Percentiles rank a stretch among this genome's conserved stretches.
Evolutionary conservation across 495 filamentous ascomycete genomes (phyloP).

Genomic region (Elaphomyces granulatus): DNA sequence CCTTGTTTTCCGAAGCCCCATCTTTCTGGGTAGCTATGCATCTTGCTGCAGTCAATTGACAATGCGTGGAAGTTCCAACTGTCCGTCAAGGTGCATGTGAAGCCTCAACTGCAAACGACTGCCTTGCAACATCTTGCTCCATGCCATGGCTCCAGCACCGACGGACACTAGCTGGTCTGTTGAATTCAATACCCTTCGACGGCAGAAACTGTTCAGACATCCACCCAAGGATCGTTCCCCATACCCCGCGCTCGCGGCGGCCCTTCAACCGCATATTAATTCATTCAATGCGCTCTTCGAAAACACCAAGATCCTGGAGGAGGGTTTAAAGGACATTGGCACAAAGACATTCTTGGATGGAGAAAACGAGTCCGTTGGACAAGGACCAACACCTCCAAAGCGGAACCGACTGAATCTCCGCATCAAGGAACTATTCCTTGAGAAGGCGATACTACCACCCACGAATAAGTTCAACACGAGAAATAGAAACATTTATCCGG

Average conservation of each 20-base stretch:
- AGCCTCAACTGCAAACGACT: too few species aligned
- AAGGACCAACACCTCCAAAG: conserved; percentile 30
- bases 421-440: conserved; percentile 62
- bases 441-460: conserved; percentile 57
- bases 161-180: conserved; percentile 69
- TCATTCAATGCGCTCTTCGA: conserved; percentile 93
- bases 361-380: conserved; percentile 31
- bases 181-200: conserved; percentile 63
- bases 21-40: too few species aligned
- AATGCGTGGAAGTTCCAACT: too few species aligned
- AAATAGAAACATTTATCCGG: conserved; percentile 73
- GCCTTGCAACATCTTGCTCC: too few species aligned
- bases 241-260: conserved; percentile 70
- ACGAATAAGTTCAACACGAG: conserved; percentile 51
- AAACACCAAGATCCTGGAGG: conserved; percentile 51
- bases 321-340: conserved; percentile 75
- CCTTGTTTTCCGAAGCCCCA: too few species aligned
- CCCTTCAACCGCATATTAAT: conserved; percentile 78
- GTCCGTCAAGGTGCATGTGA: too few species aligned
- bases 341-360: conserved; percentile 78
- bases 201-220: conserved; percentile 75
- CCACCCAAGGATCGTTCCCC: conserved; percentile 78
- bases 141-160: conserved; percentile 33
- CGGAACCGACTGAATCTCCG: conserved; percentile 61
- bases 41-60: too few species aligned